Base-by-base conservation (phyloP, 805 yeast species). In the Ogataea degrootiae region DNA sequence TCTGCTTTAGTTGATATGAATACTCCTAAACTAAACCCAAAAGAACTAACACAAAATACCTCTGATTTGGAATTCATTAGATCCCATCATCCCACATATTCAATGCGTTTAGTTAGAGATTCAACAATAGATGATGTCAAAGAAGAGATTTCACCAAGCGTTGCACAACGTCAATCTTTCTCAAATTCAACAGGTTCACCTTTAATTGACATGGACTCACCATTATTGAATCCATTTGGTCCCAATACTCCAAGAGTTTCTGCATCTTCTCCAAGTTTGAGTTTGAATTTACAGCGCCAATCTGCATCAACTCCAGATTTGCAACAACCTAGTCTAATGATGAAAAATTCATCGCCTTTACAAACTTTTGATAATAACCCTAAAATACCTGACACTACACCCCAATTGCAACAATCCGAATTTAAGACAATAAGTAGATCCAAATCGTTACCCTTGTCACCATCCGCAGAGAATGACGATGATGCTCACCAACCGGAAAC, bases 61-160 rank as follows among this genome's bases (percentile, higher is more conserved):
- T 17, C 39, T 5, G 39, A 35, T 16, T 44, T 43, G 4, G 35
- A 42, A 16, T 29, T 37, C 31, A 37, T 41, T 29, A 44, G 29
- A n/a, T 23, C 39, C 31, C 55, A 49, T 14, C 40, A 43, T 12
- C 47, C 53, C 8, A 51, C 59, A 36, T 52, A 43, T 34, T 63
- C 67, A 26, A 63, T 64, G 55, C 47, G 65, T 37, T 39, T 58
- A 33, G 59, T 58, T 14, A 44, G 49, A 39, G 59, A 58, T 39
- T 42, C 55, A 3, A 44, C 53, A 2, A 46, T 38, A 2, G 58
- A 55, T 23, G 55, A 53, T 22, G 47, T 50, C 11, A 34, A 31
- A 9, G 46, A 48, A 11, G 39, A 42, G 6, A 23, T 33, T 2
- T 44, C 56, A 3, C 48, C 54, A 6, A 39, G 41, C 11, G 21